Conservation (phyloP, 2,329 filamentous ascomycete genomes). For the Paecilomyces fulvus region DNA sequence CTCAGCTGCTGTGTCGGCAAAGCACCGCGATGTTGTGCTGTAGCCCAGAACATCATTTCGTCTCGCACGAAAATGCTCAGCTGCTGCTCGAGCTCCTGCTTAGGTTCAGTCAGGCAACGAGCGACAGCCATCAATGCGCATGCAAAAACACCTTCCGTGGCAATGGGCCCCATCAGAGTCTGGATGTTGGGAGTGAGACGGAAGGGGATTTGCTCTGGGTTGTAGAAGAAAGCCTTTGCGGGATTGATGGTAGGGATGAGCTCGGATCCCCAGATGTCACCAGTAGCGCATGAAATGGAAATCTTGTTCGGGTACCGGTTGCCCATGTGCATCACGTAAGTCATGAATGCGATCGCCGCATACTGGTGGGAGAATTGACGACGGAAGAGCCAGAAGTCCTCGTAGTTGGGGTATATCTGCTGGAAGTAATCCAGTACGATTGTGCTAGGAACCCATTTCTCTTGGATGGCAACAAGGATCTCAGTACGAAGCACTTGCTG, state of each 20-base stretch:
- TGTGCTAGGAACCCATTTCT: constrained; percentile 80
- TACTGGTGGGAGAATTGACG: constrained; percentile 95
- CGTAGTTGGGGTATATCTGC: constrained; percentile 74
- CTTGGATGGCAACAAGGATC: constrained; percentile 89
- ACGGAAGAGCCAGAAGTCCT: constrained; percentile 97
- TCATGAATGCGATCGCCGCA: constrained; percentile 94
- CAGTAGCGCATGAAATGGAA: constrained; percentile 75
- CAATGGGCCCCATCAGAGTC: constrained; percentile 88
- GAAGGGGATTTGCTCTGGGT: constrained; percentile 93
- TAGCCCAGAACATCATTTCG: constrained; percentile 97
- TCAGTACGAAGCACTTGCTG: constrained; percentile 68
- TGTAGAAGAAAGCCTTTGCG: constrained; percentile 82
- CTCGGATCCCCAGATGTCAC: constrained; percentile 94
- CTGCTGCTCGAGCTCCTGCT: constrained; percentile 80
- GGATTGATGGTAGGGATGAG: constrained; percentile 82
- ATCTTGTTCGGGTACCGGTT: constrained; percentile 94
- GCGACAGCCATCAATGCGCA: constrained; percentile 94
- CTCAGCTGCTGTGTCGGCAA: constrained; percentile 62
- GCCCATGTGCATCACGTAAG: constrained; percentile 95
- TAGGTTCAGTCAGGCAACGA: constrained; percentile 79
- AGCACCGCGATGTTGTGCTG: constrained; percentile 59
- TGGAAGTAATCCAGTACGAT: constrained; percentile 86
- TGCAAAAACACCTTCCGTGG: constrained; percentile 94
- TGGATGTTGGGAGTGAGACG: constrained; percentile 93
- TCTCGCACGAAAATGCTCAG: constrained; percentile 92